Conservation (phyloP, 306 rosid genomes). For the peach (Prunus persica) region Prunus_persica_NCBIv2 NC_034015.1:12235001-12235500, state of each 20-base stretch:
- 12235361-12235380: background rate
- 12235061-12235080: slow-evolving; percentile 97
- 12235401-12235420: too few relatives aligned
- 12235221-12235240: background rate
- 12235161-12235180: background rate
- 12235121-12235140: slow-evolving; percentile 2
- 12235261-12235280: background rate
- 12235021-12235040: slow-evolving; percentile 81
- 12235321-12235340: background rate
- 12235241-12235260: too few relatives aligned
- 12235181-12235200: background rate
- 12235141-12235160: background rate
- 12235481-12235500: too few relatives aligned
- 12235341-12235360: background rate
- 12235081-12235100: background rate
- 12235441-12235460: background rate
- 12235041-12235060: slow-evolving; percentile 87
- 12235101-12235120: slow-evolving; percentile 2
- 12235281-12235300: background rate
- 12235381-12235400: background rate
- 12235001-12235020: slow-evolving; percentile 83
- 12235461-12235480: background rate
- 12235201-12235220: background rate
- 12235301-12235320: background rate
- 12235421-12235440: too few relatives aligned